Evolutionary conservation across 176 grass and related monocot genomes (phyloP), one percentile per base, ranked within the genome.

Genomic region (Avena eriantha): DNA sequence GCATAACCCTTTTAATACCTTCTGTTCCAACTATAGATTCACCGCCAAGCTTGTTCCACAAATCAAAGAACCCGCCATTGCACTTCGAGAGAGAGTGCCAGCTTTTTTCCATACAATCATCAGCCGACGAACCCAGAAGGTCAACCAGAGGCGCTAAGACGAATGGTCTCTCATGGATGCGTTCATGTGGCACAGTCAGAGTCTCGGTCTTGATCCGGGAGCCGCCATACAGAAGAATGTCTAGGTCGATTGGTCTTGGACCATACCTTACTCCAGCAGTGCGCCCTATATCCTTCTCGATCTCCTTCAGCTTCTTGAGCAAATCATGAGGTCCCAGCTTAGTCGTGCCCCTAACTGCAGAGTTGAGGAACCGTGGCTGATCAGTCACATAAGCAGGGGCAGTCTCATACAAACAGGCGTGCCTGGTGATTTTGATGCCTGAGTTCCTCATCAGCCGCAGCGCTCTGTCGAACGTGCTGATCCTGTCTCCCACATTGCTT

Each of bases 111-210:
- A 84, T 79, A 58, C 22, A 53, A 86, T 89, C 88, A 34, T 92
- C 83, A 87, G 58, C 24, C 5, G 83, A 86, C 71, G 86, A 71
- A 80, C 93, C 91, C 43, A 98, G 56, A 51, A 98, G 89, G 59
- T 98, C 96, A 51, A 98, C 43, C 66, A 98, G 91, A 89, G 96
- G 96, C 8, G 96, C 96, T 43, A 98, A 68, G 34, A 98, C 93
- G n/a, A 98, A 98, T 34, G 91, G 88, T 22, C 96, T 93, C 80
- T 98, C 96, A 77, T 80, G 91, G 39, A 98, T 98, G 76, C 93
- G 86, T 34, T 91, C 96, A 82, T 98, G 96, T 10, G 96, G 96
- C 74, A 98, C 84, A 24, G 22, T 88, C 33, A 98, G 82, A 65
- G 63, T 69, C 77, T 95, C 93, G 3, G 78, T 93, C 45, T 60